phyloP scores from a whole-genome alignment of 2,329 filamentous ascomycete genomes.

The Aspergillus jensenii region DNA sequence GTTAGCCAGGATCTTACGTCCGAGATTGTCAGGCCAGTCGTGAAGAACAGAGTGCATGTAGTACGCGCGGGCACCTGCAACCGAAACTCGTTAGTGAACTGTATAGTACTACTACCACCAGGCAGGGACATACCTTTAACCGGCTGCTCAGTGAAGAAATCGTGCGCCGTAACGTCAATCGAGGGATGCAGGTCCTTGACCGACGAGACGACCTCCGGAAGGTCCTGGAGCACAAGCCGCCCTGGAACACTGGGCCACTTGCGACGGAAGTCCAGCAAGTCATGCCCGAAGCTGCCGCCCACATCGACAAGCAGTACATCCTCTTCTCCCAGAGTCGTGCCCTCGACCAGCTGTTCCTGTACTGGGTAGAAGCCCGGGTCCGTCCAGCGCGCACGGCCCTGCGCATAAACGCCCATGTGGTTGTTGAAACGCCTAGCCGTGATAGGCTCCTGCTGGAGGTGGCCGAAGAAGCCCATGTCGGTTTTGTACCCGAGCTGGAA shows the following conservation, averaged over 20 bases:
- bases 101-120: too few relatives aligned
- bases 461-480: slow-evolving; percentile 29
- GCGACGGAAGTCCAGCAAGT: slow-evolving; percentile 37
- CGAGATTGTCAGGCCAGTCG: slow-evolving; percentile 35
- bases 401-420: slow-evolving; percentile 27
- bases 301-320: slow-evolving; percentile 43
- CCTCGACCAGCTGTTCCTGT: slow-evolving; percentile 18
- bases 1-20: slow-evolving; percentile 31
- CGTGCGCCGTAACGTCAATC: slow-evolving; percentile 40
- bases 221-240: slow-evolving; percentile 51
- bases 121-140: slow-evolving; percentile 36
- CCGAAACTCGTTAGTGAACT: too few relatives aligned
- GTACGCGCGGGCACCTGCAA: slow-evolving; percentile 27
- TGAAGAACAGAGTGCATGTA: slow-evolving; percentile 19
- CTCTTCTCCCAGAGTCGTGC: background rate
- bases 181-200: slow-evolving; percentile 15
- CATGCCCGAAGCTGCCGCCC: slow-evolving; percentile 44
- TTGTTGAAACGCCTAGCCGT: slow-evolving; percentile 26
- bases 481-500: slow-evolving; percentile 30
- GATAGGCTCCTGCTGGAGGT: slow-evolving; percentile 20
- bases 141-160: slow-evolving; percentile 50
- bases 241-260: slow-evolving; percentile 42
- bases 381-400: slow-evolving; percentile 31
- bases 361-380: slow-evolving; percentile 33
- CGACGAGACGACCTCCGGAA: slow-evolving; percentile 36